Evolutionary conservation across 352 stramenopile genomes (phyloP).

Genomic region (Phytophthora palmivora): DNA sequence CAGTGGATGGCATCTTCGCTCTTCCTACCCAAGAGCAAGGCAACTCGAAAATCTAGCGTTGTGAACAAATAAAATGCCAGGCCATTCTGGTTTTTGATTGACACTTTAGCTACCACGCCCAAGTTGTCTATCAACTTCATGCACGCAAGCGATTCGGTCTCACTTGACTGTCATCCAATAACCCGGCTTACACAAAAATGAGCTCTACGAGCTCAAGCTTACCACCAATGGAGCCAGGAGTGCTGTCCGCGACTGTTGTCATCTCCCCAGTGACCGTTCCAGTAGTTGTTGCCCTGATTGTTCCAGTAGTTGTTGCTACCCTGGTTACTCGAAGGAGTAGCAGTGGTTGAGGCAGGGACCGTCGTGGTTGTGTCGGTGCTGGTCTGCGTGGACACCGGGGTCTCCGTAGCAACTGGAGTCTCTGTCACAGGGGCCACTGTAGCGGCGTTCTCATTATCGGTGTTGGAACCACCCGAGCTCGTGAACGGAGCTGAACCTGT

Average conservation of each 20-base stretch:
- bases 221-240: constrained; percentile 30
- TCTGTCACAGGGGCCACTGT: constrained; percentile 25
- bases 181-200: constrained; percentile 21
- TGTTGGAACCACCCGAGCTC: constrained; percentile 5
- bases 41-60: constrained; percentile 4
- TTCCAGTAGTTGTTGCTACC: constrained; percentile 12
- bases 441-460: constrained; percentile 10
- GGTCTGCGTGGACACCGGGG: neutral
- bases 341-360: constrained; percentile 8
- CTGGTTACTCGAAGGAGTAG: constrained; percentile 13
- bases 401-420: constrained; percentile 5
- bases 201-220: constrained; percentile 5
- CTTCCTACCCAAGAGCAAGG: constrained; percentile 7
- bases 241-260: constrained; percentile 8
- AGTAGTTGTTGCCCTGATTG: constrained; percentile 17
- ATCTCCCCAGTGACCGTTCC: constrained; percentile 9
- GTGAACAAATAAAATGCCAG: constrained; percentile 36
- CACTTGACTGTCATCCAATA: constrained; percentile 11
- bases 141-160: constrained; percentile 29
- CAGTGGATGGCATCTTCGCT: constrained; percentile 50
- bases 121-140: constrained; percentile 27
- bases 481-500: constrained; percentile 16
- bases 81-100: constrained; percentile 28
- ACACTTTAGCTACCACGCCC: constrained; percentile 16
- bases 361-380: constrained; percentile 2